Evolutionary conservation across 352 stramenopile genomes (phyloP), one percentile per base, ranked within the genome.

Genomic region (Globisporangium takayamanum): DNA sequence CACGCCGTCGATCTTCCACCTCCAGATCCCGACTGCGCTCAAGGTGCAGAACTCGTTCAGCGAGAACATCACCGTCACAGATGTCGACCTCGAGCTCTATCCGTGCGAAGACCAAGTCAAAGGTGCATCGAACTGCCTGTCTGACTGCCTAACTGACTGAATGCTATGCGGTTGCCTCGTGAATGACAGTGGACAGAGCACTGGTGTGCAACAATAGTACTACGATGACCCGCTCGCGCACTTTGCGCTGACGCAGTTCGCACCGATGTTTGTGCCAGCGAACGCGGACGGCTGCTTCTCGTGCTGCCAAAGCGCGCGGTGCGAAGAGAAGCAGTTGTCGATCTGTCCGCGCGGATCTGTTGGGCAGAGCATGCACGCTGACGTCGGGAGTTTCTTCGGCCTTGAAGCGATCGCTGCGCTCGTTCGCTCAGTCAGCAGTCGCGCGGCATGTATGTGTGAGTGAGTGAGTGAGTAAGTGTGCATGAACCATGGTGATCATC

Each of bases 21-120:
- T 90, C 16, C 66, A 66, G 26, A 86, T 94, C 42, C 78, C 82
- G 22, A 92, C 80, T 8, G 75, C 84, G 30, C 66, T 94, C 15
- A 72, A 85, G 55, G 55, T 94, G 57, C 78, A 80, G 1, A 94
- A 94, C 50, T 82, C 84, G 18, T 94, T 94, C 60, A 87, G 71
- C 59, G 79, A 92, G 62, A 78, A 60, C 44, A 92, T 94, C 59
- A 88, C 79, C 10, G 67, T 94, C 41, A 84, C 69, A 7, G 63
- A 44, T 6, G 74, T 88, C 10, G 81, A 92, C 56, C 53, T 94
- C 25, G 51, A 84, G 67, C 59, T 94, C 20, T 94, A 89, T 57
- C 84, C 84, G 20, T 94, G 84, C 45, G 65, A 89, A 62, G 70
- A 77, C 18, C 84, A 94, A 53, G 58, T 59, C 55, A 69, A 64